A percentile compares a stretch with the other conserved stretches of the same genome.
Evolutionary conservation across 768 basidiomycete species (phyloP).

Genomic region (Termitomyces titanicus): DNA sequence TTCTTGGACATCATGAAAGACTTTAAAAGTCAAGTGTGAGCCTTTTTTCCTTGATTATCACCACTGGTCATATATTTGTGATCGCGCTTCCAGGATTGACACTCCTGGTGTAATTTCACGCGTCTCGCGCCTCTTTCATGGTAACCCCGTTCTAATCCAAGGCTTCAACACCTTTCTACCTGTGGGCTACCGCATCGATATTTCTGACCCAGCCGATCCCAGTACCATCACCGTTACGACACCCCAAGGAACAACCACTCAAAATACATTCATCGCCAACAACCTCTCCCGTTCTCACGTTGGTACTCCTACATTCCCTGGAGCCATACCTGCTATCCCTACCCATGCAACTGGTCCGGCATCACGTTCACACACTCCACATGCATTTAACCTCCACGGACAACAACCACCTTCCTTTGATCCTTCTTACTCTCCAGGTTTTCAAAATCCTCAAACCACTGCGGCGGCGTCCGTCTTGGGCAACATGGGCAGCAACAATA

Average conservation of each 20-base stretch:
- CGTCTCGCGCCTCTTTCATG: conserved; percentile 89
- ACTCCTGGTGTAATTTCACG: conserved; percentile 97
- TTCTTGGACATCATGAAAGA: conserved; percentile 99
- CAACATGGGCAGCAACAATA: conserved; percentile 50
- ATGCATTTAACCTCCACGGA: conserved; percentile 37
- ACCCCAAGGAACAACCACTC: conserved; percentile 67
- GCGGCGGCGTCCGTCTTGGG: conserved; percentile 68
- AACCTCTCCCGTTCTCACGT: conserved; percentile 24
- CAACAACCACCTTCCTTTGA: conserved; percentile 33
- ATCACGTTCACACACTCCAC: conserved; percentile 56
- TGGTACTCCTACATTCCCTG: conserved; percentile 29
- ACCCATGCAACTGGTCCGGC: conserved; percentile 33
- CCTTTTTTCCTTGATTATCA: conserved; percentile 13
- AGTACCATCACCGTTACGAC: conserved; percentile 82
- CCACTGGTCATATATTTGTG: conserved; percentile 5
- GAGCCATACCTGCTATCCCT: conserved; percentile 24
- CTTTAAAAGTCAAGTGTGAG: conserved; percentile 93
- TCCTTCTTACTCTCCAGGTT: conserved; percentile 42
- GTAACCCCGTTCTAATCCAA: conserved; percentile 86
- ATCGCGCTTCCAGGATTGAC: conserved; percentile 66
- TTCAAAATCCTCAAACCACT: conserved; percentile 44
- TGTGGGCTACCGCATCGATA: conserved; percentile 90
- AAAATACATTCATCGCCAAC: conserved; percentile 44
- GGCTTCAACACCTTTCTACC: conserved; percentile 99
- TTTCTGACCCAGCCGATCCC: conserved; percentile 69